phyloP scores from a whole-genome alignment of 768 basidiomycete genomes.

The Trametes villosa region DNA sequence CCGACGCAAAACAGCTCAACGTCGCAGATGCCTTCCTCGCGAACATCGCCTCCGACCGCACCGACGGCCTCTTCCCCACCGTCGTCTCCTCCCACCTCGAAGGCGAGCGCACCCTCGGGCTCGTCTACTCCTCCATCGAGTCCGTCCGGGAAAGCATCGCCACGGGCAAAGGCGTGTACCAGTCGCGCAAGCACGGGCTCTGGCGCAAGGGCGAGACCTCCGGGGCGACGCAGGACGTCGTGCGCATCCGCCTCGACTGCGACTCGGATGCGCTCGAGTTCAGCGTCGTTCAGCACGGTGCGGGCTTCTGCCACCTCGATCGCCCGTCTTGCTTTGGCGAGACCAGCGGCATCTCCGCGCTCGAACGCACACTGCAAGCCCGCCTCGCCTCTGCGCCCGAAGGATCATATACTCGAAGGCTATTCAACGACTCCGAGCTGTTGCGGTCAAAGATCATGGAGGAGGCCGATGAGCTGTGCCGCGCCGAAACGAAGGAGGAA shows the following conservation, averaged over 20 bases:
- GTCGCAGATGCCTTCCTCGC: constrained; percentile 88
- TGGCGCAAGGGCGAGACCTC: constrained; percentile 98
- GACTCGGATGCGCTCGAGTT: constrained; percentile 93
- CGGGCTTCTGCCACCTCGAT: constrained; percentile 93
- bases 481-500: constrained; percentile 75
- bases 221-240: constrained; percentile 88
- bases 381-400: constrained; percentile 79
- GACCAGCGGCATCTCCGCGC: constrained; percentile 72
- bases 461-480: constrained; percentile 96
- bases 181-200: constrained; percentile 92
- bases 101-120: constrained; percentile 78
- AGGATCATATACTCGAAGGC: constrained; percentile 87
- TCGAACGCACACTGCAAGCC: constrained; percentile 78
- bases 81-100: constrained; percentile 74
- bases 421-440: constrained; percentile 84
- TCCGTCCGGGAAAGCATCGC: constrained; percentile 87
- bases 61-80: constrained; percentile 93
- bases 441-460: constrained; percentile 95
- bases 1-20: constrained; percentile 65
- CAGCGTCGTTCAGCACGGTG: constrained; percentile 84
- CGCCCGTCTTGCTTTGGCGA: constrained; percentile 90
- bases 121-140: constrained; percentile 92
- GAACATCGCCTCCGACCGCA: constrained; percentile 79
- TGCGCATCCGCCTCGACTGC: constrained; percentile 85
- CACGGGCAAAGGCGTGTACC: constrained; percentile 92